Evolutionary conservation across 768 basidiomycete species (phyloP).

Genomic region (Sarcodon aspratus): DNA sequence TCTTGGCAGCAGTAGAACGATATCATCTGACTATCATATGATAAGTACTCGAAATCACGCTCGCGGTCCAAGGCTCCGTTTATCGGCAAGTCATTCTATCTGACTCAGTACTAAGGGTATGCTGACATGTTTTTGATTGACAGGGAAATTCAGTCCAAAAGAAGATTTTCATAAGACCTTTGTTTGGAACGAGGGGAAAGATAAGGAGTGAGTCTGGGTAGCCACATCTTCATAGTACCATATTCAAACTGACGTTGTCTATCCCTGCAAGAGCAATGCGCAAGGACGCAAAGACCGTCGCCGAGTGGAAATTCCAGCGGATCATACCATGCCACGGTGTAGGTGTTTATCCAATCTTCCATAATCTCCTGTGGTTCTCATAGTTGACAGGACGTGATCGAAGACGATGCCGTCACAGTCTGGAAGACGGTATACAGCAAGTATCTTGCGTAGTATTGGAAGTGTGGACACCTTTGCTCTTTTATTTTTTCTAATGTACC

Average conservation of each 20-base stretch:
- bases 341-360: conserved; percentile 4
- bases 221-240: neutral
- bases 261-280: conserved; percentile 30
- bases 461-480: neutral
- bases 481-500: neutral
- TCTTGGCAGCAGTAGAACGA: neutral
- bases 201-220: conserved; percentile 4
- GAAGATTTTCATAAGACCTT: conserved; percentile 6
- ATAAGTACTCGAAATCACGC: conserved; percentile 15
- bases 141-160: conserved; percentile 2
- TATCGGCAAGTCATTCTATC: neutral
- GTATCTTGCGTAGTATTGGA: conserved; percentile 10
- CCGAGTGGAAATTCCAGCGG: conserved; percentile 55
- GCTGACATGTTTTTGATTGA: conserved; percentile 3
- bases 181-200: conserved; percentile 8
- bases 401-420: conserved; percentile 32
- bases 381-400: conserved; percentile 31
- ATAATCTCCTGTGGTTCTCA: neutral
- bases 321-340: conserved; percentile 58
- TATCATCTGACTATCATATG: conserved; percentile 8
- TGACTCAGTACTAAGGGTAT: conserved; percentile 4
- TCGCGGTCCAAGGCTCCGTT: neutral
- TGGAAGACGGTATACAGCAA: conserved; percentile 21
- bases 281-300: conserved; percentile 46
- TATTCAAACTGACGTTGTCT: neutral